These are phyloP conservation scores for Lipomyces starkeyi DNA, from an alignment of 805 yeast species.

Conservation along the genomic window DNA sequence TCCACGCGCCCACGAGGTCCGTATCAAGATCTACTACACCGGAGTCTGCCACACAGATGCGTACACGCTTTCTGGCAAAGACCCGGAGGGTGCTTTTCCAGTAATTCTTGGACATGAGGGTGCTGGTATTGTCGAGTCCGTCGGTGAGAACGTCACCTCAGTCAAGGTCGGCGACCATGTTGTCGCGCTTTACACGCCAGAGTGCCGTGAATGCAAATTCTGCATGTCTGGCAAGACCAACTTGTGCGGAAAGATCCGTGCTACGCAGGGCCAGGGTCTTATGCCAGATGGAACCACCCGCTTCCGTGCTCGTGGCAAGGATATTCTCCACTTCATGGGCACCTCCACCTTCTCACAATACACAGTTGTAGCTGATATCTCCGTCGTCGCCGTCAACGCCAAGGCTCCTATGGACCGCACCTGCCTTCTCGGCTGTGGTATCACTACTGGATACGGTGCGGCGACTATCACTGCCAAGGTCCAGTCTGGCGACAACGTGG, in stretches of 20 bases:
- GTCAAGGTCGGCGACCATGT: conserved; percentile 95
- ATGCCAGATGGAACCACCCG: conserved; percentile 98
- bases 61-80: conserved; percentile 90
- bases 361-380: conserved; percentile 97
- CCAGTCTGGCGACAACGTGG: conserved; percentile 89
- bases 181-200: conserved; percentile 93
- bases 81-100: conserved; percentile 97
- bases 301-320: conserved; percentile 81
- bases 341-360: conserved; percentile 96
- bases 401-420: conserved; percentile 84
- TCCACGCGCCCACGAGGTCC: conserved; percentile 96
- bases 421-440: conserved; percentile 96
- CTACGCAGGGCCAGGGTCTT: conserved; percentile 97
- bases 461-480: conserved; percentile 93
- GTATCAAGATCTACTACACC: conserved; percentile 83
- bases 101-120: conserved; percentile 95
- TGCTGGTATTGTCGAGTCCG: conserved; percentile 93
- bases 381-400: conserved; percentile 89
- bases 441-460: conserved; percentile 98
- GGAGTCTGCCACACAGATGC: conserved; percentile 99
- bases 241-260: conserved; percentile 93
- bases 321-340: conserved; percentile 93
- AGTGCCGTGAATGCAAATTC: conserved; percentile 93
- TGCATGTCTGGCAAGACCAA: conserved; percentile 95
- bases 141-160: conserved; percentile 91